Evolutionary conservation across 495 filamentous ascomycete genomes (phyloP), one percentile per base, ranked within the genome.

Genomic region (Parmelia sp.): DNA sequence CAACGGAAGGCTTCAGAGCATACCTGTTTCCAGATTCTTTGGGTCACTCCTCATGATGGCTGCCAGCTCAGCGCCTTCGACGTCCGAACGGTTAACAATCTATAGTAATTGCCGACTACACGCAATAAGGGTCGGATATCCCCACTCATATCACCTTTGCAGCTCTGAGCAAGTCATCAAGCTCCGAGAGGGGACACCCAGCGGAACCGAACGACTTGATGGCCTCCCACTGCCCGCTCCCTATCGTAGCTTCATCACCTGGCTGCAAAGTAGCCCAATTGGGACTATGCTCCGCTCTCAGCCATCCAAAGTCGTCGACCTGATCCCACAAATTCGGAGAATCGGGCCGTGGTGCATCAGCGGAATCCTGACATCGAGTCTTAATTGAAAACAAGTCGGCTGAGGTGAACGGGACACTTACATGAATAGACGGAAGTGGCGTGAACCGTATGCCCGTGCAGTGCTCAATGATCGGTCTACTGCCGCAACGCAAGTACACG

Each of bases 261-360:
- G 81, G 80, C 21, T 81, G 76, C 47, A 97, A 63, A 14, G 92
- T 71, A 55, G 79, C 83, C 91, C 93, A 98, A 72, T 98, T 92
- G 1, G 94, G 94, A 68, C 90, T 96, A 23, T 84, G 86, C 56
- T 88, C 89, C 15, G 82, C 78, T 74, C 91, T 95, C 65, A 96
- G 81, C 95, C 95, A 97, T 74, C 96, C 94, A 79, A 98, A 98
- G 70, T 98, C 94, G 70, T 97, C 90, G 19, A 98, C 87, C 70
- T 95, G 84, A 69, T 90, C 84, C 89, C 90, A 98, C 64, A 86
- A 79, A 73, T 94, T 92, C 62, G 74, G 66, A 27, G 56, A 47
- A 33, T 35, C 10, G n/a, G 35, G 27, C 68, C 62, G 31, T 78
- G 73, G 15, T 68, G 70, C 36, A 72, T 72, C 63, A 78, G 75